Percentiles rank a stretch among this genome's conserved stretches.
These are phyloP conservation scores for Phaffomyces antillensis DNA, from an alignment of 805 yeast species.

Conservation along the genomic window DNA sequence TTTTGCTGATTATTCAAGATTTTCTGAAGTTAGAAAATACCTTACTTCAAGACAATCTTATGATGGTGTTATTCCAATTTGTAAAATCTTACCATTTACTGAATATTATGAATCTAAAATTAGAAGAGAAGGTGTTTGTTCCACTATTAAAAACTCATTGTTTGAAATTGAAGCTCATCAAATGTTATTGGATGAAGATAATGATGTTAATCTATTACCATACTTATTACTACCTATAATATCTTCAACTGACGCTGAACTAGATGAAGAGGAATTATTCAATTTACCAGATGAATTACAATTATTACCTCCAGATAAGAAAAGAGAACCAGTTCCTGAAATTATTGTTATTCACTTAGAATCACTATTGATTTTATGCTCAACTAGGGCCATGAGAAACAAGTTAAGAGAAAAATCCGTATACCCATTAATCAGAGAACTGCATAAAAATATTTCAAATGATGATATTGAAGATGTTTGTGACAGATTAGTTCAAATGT, in stretches of 20 bases:
- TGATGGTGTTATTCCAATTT: conserved; percentile 70
- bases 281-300: conserved; percentile 86
- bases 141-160: conserved; percentile 83
- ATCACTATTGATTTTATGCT: conserved; percentile 68
- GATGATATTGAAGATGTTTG: conserved; percentile 57
- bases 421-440: conserved; percentile 79
- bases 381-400: conserved; percentile 69
- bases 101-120: conserved; percentile 69
- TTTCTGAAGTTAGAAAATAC: conserved; percentile 64
- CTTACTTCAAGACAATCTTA: conserved; percentile 66
- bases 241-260: conserved; percentile 59
- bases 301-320: conserved; percentile 64
- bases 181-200: conserved; percentile 48
- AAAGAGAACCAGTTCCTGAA: conserved; percentile 63
- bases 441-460: conserved; percentile 53
- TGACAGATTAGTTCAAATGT: conserved; percentile 80
- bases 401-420: conserved; percentile 73
- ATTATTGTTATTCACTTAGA: conserved; percentile 72
- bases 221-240: conserved; percentile 78
- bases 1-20: conserved; percentile 85
- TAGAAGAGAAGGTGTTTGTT: conserved; percentile 88
- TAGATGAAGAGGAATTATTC: conserved; percentile 79
- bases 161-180: conserved; percentile 72
- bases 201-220: conserved; percentile 64
- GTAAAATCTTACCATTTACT: conserved; percentile 78